A percentile compares a stretch with the other conserved stretches of the same genome.
Evolutionary conservation across 2,329 filamentous ascomycete genomes (phyloP).

Genomic region (Fusarium sublunatum): DNA sequence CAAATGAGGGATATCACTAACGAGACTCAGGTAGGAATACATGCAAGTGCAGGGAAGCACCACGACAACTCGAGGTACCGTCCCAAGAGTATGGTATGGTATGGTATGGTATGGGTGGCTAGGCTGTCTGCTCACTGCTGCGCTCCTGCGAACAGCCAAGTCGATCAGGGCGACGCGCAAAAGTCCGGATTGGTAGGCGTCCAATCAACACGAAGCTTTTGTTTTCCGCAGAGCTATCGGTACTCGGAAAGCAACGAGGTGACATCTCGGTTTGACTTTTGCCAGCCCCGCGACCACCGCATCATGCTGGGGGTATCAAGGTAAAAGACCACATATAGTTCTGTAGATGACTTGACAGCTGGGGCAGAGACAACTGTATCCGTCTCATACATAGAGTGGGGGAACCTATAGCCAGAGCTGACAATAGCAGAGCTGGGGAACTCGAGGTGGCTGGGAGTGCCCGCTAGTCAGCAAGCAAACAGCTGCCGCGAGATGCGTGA

Average conservation of each 20-base stretch:
- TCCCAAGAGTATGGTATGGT: constrained; percentile 37
- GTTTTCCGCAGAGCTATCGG: not conserved
- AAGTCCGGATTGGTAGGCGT: constrained; percentile 8
- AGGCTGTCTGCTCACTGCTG: constrained; percentile 19
- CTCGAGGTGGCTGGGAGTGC: constrained; percentile 29
- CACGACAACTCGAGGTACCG: constrained; percentile 29
- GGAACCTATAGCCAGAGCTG: not conserved
- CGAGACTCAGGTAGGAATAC: constrained; percentile 33
- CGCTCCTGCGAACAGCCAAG: constrained; percentile 30
- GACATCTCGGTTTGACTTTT: constrained; percentile 23
- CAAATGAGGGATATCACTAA: constrained; percentile 34
- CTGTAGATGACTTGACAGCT: not conserved
- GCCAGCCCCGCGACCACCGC: constrained; percentile 25
- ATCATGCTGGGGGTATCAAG: constrained; percentile 8
- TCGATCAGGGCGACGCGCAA: constrained; percentile 37
- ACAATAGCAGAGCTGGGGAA: constrained; percentile 8
- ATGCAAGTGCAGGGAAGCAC: constrained; percentile 34
- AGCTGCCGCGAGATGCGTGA: constrained; percentile 26
- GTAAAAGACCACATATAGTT: not conserved
- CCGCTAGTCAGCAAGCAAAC: constrained; percentile 11
- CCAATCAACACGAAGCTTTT: constrained; percentile 25
- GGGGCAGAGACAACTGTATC: not conserved
- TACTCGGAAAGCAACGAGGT: constrained; percentile 27
- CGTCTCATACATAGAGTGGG: constrained; percentile 5
- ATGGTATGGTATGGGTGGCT: constrained; percentile 29